A percentile compares a stretch with the other conserved stretches of the same genome.
phyloP scores from a whole-genome alignment of 805 yeast species.

The Ogataea pilisensis region DNA sequence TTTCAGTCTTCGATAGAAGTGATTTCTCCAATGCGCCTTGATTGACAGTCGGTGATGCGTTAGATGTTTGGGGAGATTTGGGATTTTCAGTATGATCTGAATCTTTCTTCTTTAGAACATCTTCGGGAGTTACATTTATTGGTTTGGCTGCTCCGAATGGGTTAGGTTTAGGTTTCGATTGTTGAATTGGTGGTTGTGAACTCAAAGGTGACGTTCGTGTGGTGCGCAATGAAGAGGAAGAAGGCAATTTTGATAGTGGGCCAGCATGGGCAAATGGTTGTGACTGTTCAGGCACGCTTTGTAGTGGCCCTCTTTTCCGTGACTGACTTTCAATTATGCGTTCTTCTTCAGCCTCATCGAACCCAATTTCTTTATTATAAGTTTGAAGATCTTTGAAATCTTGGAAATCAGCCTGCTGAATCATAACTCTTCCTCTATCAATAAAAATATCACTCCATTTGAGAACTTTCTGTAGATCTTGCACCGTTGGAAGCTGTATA shows the following conservation, averaged over 20 bases:
- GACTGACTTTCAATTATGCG: slow-evolving; percentile 11
- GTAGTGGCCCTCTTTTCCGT: background rate
- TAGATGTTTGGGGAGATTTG: slow-evolving; percentile 3
- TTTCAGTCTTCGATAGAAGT: too few species aligned
- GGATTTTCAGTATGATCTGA: slow-evolving; percentile 4
- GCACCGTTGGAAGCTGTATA: slow-evolving; percentile 49
- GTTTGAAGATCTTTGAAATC: slow-evolving; percentile 35
- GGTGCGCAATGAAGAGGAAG: too few species aligned
- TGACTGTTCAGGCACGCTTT: too few species aligned
- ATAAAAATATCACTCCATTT: slow-evolving; percentile 56
- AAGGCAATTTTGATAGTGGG: slow-evolving; percentile 8
- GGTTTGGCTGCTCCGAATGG: slow-evolving; percentile 84
- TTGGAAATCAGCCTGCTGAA: slow-evolving; percentile 34
- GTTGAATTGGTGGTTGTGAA: background rate
- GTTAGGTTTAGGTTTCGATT: slow-evolving; percentile 38
- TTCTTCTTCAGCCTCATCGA: slow-evolving; percentile 25
- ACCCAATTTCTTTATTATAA: slow-evolving; percentile 26
- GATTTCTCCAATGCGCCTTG: background rate
- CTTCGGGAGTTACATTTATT: slow-evolving; percentile 32
- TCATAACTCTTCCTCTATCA: slow-evolving; percentile 33
- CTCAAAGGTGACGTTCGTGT: background rate
- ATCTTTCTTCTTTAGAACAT: slow-evolving; percentile 5
- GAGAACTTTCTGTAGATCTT: slow-evolving; percentile 52
- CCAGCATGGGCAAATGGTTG: too few species aligned
- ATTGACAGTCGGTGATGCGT: too few species aligned